phyloP scores from a whole-genome alignment of 2,329 filamentous ascomycete species.

The Ceratocystis smalleyi region DNA sequence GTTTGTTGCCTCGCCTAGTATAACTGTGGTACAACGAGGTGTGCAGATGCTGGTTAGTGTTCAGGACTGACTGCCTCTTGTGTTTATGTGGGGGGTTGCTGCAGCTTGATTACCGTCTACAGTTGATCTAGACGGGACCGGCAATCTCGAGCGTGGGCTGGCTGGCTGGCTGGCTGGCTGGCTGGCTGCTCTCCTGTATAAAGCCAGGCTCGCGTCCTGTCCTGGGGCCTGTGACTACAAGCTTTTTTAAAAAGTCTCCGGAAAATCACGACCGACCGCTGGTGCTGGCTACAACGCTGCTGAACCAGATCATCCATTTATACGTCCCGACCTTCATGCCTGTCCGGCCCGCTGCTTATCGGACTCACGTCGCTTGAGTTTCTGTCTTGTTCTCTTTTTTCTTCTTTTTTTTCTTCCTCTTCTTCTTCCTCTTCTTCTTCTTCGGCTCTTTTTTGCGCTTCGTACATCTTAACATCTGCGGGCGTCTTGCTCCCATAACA shows the following conservation, averaged over 20 bases:
- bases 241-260: not conserved
- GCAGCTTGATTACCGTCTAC: not conserved
- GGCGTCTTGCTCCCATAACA: not conserved
- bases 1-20: not conserved
- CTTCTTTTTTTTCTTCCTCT: too few species aligned
- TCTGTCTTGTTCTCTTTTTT: too few species aligned
- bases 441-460: not conserved
- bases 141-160: not conserved
- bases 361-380: not conserved
- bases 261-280: not conserved
- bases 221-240: too few species aligned
- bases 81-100: not conserved
- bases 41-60: not conserved
- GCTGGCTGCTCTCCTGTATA: not conserved
- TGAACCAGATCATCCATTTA: not conserved
- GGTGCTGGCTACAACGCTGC: not conserved
- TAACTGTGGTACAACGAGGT: not conserved
- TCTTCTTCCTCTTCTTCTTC: too few species aligned
- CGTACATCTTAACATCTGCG: not conserved
- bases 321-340: not conserved
- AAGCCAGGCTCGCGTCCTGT: not conserved
- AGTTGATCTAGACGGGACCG: not conserved
- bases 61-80: not conserved
- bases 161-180: not conserved
- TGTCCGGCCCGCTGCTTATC: not conserved